phyloP scores from a whole-genome alignment of 106 monocot genomes.

The Narthecium ossifragum region DNA sequence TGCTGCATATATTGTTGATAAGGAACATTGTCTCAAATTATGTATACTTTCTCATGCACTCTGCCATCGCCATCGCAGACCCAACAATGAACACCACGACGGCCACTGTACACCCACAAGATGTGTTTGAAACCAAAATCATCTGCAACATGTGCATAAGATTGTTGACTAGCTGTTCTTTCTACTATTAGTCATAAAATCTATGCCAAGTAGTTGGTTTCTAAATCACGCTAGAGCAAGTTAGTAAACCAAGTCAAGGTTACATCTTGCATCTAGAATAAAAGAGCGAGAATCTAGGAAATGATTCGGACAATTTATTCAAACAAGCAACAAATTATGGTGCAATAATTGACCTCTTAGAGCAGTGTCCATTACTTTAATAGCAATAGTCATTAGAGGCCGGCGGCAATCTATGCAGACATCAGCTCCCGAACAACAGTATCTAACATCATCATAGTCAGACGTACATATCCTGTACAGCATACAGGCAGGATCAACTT shows the following conservation, averaged over 20 bases:
- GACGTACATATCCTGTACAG: slow-evolving; percentile 80
- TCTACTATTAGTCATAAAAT: too few species aligned
- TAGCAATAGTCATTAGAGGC: slow-evolving; percentile 95
- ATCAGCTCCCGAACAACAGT: slow-evolving; percentile 97
- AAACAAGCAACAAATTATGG: neutral
- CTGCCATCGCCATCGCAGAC: slow-evolving; percentile 94
- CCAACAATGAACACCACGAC: slow-evolving; percentile 99
- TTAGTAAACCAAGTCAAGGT: too few species aligned
- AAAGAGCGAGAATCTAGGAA: too few species aligned
- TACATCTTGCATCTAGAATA: too few species aligned
- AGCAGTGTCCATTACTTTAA: slow-evolving; percentile 81
- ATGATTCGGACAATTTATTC: too few species aligned
- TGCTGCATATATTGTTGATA: too few species aligned
- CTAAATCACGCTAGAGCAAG: too few species aligned
- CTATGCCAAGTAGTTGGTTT: too few species aligned
- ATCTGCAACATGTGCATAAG: too few species aligned
- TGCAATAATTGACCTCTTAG: slow-evolving; percentile 63
- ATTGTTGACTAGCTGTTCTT: too few species aligned
- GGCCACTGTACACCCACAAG: slow-evolving; percentile 94
- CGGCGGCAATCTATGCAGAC: slow-evolving; percentile 84
- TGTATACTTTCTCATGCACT: slow-evolving; percentile 82
- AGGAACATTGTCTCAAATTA: too few species aligned
- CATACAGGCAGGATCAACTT: neutral
- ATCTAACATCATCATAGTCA: slow-evolving; percentile 93
- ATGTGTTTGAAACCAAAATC: slow-evolving; percentile 99